Conservation (phyloP, 2,329 filamentous ascomycete species). For the Neofusicoccum sp. region DNA sequence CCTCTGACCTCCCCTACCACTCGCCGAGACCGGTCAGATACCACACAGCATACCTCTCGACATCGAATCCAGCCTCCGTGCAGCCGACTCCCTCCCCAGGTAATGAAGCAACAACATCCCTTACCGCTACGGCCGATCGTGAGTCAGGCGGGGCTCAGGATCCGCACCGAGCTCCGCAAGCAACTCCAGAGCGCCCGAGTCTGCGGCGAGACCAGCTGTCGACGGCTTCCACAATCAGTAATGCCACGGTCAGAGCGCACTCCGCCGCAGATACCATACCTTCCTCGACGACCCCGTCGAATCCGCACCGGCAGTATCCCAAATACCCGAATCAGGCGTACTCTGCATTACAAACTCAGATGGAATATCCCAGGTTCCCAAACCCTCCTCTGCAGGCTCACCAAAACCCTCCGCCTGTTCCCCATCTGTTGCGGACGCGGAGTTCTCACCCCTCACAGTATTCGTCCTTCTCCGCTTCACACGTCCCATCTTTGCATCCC, state of each 20-base stretch:
- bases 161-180: conserved; percentile 20
- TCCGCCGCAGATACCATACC: conserved; percentile 26
- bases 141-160: conserved; percentile 15
- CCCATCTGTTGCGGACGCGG: conserved; percentile 43
- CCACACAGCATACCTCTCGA: conserved; percentile 35
- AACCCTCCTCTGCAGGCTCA: conserved; percentile 19
- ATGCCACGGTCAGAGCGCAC: conserved; percentile 43
- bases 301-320: conserved; percentile 30
- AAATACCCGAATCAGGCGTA: conserved; percentile 54
- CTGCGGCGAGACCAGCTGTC: conserved; percentile 45
- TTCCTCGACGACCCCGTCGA: conserved; percentile 8
- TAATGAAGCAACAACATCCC: conserved; percentile 32
- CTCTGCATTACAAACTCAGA: conserved; percentile 49
- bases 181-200: conserved; percentile 36
- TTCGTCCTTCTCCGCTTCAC: conserved; percentile 39
- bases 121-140: conserved; percentile 23
- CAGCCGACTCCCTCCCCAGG: conserved; percentile 37
- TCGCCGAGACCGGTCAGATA: conserved; percentile 41
- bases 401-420: conserved; percentile 33
- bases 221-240: conserved; percentile 45
- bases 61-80: conserved; percentile 33
- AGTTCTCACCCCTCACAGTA: conserved; percentile 47
- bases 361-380: conserved; percentile 38
- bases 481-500: conserved; percentile 35
- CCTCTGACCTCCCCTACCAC: conserved; percentile 41